Conservation (phyloP, 129 eudicot species). For the Centaurea solstitialis region DNA sequence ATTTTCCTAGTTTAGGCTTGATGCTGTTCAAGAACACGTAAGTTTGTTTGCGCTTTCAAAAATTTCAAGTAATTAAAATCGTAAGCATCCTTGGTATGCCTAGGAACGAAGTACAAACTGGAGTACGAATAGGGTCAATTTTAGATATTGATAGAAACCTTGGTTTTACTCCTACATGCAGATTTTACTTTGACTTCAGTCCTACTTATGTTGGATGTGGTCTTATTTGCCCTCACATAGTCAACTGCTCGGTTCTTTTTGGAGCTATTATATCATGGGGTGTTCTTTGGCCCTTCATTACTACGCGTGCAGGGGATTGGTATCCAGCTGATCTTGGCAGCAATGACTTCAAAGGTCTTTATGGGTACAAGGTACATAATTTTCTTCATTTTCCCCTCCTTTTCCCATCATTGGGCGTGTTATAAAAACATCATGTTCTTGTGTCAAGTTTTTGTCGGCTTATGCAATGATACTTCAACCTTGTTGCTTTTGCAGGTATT, state of each 20-base stretch:
- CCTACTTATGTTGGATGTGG: constrained; percentile 99
- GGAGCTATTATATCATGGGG: constrained; percentile 98
- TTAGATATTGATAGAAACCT: background rate
- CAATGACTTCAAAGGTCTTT: constrained; percentile 95
- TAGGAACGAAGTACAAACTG: background rate
- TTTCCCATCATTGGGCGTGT: background rate
- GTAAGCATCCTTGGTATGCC: background rate
- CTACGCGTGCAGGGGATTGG: constrained; percentile 79
- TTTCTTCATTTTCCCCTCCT: background rate
- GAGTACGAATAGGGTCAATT: background rate
- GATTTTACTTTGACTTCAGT: constrained; percentile 97
- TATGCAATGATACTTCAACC: background rate
- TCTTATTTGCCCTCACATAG: constrained; percentile 95
- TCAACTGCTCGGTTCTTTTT: constrained; percentile 82
- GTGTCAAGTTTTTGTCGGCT: background rate
- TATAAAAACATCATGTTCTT: background rate
- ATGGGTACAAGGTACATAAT: constrained; percentile 78
- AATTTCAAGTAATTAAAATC: constrained; percentile 3
- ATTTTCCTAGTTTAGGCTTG: constrained; percentile 84
- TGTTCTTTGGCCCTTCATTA: constrained; percentile 87
- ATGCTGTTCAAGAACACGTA: constrained; percentile 81
- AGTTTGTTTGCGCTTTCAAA: constrained; percentile 15
- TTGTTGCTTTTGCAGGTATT: constrained; percentile 56
- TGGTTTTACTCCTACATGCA: constrained; percentile 29
- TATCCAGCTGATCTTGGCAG: constrained; percentile 85